Percentiles rank a stretch among this genome's conserved stretches.
These are phyloP conservation scores for Ganoderma leucocontextum DNA, from an alignment of 1,284 basidiomycete species.

Conservation along the genomic window DNA sequence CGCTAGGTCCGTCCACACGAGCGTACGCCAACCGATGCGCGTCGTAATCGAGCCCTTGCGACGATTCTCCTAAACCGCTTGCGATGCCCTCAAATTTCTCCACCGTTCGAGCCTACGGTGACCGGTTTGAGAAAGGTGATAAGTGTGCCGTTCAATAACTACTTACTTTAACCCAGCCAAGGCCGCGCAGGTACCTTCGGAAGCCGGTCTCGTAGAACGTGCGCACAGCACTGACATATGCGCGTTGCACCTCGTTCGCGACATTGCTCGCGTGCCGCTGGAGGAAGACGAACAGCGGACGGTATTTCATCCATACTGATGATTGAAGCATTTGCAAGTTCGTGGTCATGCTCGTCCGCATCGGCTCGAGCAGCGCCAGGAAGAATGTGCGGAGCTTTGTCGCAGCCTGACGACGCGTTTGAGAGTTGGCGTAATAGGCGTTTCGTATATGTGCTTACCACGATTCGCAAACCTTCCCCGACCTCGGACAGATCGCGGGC, in stretches of 20 bases:
- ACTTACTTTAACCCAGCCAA: slow-evolving; percentile 78
- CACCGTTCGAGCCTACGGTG: slow-evolving; percentile 58
- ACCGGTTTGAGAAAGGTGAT: slow-evolving; percentile 10
- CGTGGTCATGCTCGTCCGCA: slow-evolving; percentile 85
- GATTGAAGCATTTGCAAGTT: slow-evolving; percentile 96
- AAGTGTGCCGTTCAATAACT: neutral
- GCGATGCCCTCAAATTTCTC: slow-evolving; percentile 74
- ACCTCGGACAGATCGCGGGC: slow-evolving; percentile 85
- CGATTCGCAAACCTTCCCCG: slow-evolving; percentile 85
- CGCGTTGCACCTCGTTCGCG: slow-evolving; percentile 89
- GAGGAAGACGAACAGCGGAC: slow-evolving; percentile 86
- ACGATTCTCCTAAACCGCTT: slow-evolving; percentile 47
- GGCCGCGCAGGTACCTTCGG: slow-evolving; percentile 85
- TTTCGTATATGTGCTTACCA: slow-evolving; percentile 56
- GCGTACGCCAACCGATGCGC: slow-evolving; percentile 69
- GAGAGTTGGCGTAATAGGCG: neutral
- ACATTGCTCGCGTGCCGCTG: slow-evolving; percentile 84
- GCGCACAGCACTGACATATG: slow-evolving; percentile 85
- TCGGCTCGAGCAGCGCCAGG: slow-evolving; percentile 82
- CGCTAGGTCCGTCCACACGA: slow-evolving; percentile 79
- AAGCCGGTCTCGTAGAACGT: slow-evolving; percentile 98
- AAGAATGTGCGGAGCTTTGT: slow-evolving; percentile 92
- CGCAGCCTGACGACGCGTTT: slow-evolving; percentile 65
- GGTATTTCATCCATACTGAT: slow-evolving; percentile 87
- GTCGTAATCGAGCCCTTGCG: slow-evolving; percentile 51